These are phyloP conservation scores for Populus alba DNA, from an alignment of 345 rosid genomes.

Conservation along the genomic window DNA sequence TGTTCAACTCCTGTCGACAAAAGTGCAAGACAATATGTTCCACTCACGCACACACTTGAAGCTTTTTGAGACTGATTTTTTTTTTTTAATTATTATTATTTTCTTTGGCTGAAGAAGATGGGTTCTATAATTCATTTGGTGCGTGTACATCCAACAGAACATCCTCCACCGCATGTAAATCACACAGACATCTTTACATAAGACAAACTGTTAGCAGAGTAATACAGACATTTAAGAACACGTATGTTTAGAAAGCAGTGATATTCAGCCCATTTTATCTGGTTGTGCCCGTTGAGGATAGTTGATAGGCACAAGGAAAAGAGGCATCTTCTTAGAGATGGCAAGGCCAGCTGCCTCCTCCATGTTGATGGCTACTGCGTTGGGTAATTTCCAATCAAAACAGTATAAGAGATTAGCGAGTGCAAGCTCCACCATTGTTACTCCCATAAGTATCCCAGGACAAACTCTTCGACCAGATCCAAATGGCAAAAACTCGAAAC, in stretches of 20 bases:
- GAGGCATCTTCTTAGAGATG: slow-evolving; percentile 28
- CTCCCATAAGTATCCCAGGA: slow-evolving; percentile 13
- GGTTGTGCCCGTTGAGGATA: not conserved
- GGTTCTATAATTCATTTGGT: not conserved
- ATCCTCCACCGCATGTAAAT: not conserved
- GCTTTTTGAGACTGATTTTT: not conserved
- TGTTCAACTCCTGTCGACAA: no score
- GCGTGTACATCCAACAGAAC: not conserved
- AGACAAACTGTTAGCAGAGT: no score
- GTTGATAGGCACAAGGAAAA: slow-evolving; percentile 24
- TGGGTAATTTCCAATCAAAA: slow-evolving; percentile 11
- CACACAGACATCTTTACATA: no score
- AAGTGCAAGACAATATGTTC: no score
- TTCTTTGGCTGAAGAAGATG: not conserved
- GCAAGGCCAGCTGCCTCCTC: slow-evolving; percentile 39
- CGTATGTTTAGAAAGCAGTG: no score
- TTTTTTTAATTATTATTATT: no score
- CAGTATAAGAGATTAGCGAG: slow-evolving; percentile 9
- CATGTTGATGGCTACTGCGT: slow-evolving; percentile 10
- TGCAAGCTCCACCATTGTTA: not conserved
- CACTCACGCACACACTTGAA: no score
- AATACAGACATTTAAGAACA: no score
- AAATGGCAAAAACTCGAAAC: slow-evolving; percentile 17
- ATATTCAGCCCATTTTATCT: no score
- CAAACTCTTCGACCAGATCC: slow-evolving; percentile 21